Conservation (phyloP, 192 early-diverging fungal species). For the Podila minutissima region DNA sequence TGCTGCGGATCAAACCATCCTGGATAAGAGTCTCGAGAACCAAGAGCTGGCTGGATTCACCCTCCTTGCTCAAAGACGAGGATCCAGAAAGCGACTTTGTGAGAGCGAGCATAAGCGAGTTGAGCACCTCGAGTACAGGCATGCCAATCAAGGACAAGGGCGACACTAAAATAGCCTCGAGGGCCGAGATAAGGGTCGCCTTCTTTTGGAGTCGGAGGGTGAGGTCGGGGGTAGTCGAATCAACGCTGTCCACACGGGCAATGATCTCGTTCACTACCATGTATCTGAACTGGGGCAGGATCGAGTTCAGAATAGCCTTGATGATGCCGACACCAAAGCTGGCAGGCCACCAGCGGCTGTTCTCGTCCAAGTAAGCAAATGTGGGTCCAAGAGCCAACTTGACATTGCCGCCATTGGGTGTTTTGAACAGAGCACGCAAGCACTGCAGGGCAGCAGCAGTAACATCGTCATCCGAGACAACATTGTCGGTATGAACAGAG, state of each 20-base stretch:
- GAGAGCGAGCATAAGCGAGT: conserved; percentile 54
- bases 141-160: conserved; percentile 57
- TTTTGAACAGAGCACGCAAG: conserved; percentile 44
- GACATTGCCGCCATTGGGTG: conserved; percentile 33
- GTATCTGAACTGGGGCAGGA: conserved; percentile 58
- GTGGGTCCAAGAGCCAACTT: conserved; percentile 30
- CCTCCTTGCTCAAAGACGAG: conserved; percentile 23
- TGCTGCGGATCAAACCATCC: conserved; percentile 38
- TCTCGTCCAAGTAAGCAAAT: conserved; percentile 50
- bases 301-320: conserved; percentile 37
- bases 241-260: conserved; percentile 48
- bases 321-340: conserved; percentile 46
- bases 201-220: conserved; percentile 50
- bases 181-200: conserved; percentile 55
- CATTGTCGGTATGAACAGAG: conserved; percentile 34
- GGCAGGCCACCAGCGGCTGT: conserved; percentile 51
- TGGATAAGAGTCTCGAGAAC: conserved; percentile 30
- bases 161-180: conserved; percentile 57
- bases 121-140: conserved; percentile 63
- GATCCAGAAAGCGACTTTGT: conserved; percentile 44
- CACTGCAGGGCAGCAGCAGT: conserved; percentile 45
- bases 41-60: conserved; percentile 13
- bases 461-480: conserved; percentile 35
- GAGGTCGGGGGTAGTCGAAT: conserved; percentile 33
- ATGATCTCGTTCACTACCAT: conserved; percentile 61